Conservation (phyloP, 805 yeast genomes). For the Maudiozyma turicensis region DNA sequence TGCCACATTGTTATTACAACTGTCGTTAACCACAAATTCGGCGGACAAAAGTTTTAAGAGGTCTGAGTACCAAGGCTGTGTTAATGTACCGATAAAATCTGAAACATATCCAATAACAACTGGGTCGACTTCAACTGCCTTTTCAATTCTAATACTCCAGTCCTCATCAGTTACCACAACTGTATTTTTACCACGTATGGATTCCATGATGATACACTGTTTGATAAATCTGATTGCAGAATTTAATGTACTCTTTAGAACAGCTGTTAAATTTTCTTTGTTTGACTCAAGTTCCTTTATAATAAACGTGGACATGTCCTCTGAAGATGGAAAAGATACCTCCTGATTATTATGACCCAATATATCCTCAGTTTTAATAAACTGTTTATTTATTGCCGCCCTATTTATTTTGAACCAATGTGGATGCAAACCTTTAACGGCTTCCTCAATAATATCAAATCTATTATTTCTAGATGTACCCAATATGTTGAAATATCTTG, state of each 20-base stretch:
- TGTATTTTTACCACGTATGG: constrained; percentile 41
- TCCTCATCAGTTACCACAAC: constrained; percentile 60
- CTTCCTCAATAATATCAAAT: constrained; percentile 72
- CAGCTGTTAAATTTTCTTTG: constrained; percentile 17
- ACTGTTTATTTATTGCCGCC: constrained; percentile 32
- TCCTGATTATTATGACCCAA: constrained; percentile 32
- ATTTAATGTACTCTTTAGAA: constrained; percentile 28
- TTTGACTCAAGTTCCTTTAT: constrained; percentile 20
- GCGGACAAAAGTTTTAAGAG: constrained; percentile 31
- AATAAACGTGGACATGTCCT: constrained; percentile 29
- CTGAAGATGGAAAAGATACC: constrained; percentile 46
- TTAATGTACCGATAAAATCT: constrained; percentile 6
- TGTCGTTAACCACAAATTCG: constrained; percentile 24
- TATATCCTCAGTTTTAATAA: constrained; percentile 32
- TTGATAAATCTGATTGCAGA: constrained; percentile 45
- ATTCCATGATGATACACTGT: constrained; percentile 55
- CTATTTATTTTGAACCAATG: constrained; percentile 57
- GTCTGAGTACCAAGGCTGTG: constrained; percentile 15
- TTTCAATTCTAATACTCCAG: constrained; percentile 62
- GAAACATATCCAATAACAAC: constrained; percentile 34
- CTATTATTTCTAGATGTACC: constrained; percentile 52
- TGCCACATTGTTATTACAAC: constrained; percentile 7
- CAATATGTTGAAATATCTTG: constrained; percentile 55
- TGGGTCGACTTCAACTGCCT: constrained; percentile 55
- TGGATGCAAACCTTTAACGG: constrained; percentile 72